These are phyloP conservation scores for Candida verbasci DNA, from an alignment of 805 yeast species.

Conservation along the genomic window DNA sequence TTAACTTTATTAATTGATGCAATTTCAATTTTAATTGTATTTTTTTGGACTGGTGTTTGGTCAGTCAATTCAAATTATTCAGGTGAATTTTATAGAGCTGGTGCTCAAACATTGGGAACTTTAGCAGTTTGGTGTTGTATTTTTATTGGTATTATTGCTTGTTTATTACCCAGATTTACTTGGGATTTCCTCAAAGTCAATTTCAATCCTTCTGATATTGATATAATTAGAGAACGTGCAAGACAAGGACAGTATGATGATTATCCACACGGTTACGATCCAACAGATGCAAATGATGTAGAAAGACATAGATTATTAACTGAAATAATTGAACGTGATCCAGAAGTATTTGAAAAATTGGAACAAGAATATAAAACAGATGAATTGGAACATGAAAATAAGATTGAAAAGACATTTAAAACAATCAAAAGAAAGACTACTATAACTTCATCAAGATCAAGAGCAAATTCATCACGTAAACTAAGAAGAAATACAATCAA, in stretches of 20 bases:
- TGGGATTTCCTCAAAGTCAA: constrained; percentile 46
- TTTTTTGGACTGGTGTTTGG: constrained; percentile 82
- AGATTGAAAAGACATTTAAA: constrained; percentile 26
- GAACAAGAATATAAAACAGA: constrained; percentile 23
- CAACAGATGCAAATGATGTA: constrained; percentile 43
- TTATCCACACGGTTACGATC: constrained; percentile 50
- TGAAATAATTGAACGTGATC: constrained; percentile 29
- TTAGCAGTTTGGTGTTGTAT: constrained; percentile 62
- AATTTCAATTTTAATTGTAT: constrained; percentile 55
- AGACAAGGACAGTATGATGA: constrained; percentile 45
- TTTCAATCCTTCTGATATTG: constrained; percentile 63
- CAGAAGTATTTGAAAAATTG: constrained; percentile 29
- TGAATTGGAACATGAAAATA: constrained; percentile 10
- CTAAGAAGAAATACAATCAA: constrained; percentile 16
- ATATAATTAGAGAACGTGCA: constrained; percentile 63
- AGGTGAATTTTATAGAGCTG: constrained; percentile 61
- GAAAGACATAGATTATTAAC: constrained; percentile 33
- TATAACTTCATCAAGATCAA: constrained; percentile 17
- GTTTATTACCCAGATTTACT: constrained; percentile 59
- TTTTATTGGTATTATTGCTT: constrained; percentile 49
- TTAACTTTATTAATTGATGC: constrained; percentile 48
- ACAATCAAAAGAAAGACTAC: constrained; percentile 32
- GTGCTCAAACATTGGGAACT: constrained; percentile 58
- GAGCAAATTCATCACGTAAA: constrained; percentile 16
- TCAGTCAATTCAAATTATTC: constrained; percentile 46